Base-by-base conservation (phyloP, 192 early-diverging fungal genomes). In the Coemansia sp. region DNA sequence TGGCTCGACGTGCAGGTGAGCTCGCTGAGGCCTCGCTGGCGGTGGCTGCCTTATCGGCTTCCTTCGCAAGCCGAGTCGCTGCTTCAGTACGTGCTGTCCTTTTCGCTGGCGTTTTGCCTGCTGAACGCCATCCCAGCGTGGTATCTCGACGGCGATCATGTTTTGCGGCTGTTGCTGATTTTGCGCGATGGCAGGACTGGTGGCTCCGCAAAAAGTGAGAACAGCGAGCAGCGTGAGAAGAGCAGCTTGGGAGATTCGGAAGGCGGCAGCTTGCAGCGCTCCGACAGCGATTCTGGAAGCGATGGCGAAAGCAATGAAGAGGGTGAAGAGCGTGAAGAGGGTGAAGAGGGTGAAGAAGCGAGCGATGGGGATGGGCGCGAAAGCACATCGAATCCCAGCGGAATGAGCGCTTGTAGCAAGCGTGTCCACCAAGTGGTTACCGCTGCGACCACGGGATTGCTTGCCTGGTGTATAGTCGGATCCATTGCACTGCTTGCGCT, bases 1-100 rank as follows among this genome's bases (percentile, higher is more conserved):
- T 78, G 75, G 75, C 58, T 63, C 6, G 67, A 78, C 6, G 64
- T 78, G 48, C 65, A 67, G 42, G 75, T 72, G 9, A 68, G 65
- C 60, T 55, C 75, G 61, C 60, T 78, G 30, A 23, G 23, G 18
- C 74, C 68, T 6, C 62, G 65, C 29, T 60, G 25, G 47, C 1
- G 13, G 22, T 66, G 55, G 60, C 35, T 78, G 18, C 71, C 67
- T 0, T 27, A 48, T 14, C 18, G 51, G 1, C 39, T 72, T 10
- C 69, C 69, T 1, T 48, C 62, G 32, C 62, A 64, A 66, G 25
- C 51, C 24, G 75, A 78, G 50, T 42, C 61, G 30, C 32, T 72
- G 51, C 29, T 69, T 50, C 75, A 69, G 46, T 78, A 78, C 20
- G 53, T 72, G 1, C 39, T 78, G 54, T 68, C 75, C 16, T 72